These are phyloP conservation scores for Zygosaccharomyces rouxii DNA, from an alignment of 805 yeast genomes.

Conservation along the genomic window DNA sequence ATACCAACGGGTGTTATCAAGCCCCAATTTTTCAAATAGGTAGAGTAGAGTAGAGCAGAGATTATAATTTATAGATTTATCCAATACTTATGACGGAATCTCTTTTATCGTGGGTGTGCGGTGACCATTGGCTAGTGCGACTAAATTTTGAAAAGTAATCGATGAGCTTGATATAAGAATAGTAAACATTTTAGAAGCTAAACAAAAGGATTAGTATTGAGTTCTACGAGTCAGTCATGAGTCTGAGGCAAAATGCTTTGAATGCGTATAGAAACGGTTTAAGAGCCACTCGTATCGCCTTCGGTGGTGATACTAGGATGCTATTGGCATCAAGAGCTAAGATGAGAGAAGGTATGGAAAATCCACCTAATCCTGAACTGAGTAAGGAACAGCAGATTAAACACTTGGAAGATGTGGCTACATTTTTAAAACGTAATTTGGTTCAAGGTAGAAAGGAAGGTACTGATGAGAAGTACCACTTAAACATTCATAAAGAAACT, in stretches of 20 bases:
- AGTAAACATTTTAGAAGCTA: neutral
- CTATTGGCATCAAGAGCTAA: constrained; percentile 56
- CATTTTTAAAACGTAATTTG: constrained; percentile 65
- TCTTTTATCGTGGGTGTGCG: neutral
- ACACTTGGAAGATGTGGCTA: constrained; percentile 65
- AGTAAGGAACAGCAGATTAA: constrained; percentile 47
- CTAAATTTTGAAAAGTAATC: neutral
- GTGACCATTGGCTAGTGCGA: neutral
- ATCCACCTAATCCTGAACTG: constrained; percentile 46
- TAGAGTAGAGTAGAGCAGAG: neutral
- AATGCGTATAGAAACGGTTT: constrained; percentile 63
- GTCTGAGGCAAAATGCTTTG: constrained; percentile 29
- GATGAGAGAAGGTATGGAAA: constrained; percentile 47
- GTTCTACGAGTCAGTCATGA: constrained; percentile 2
- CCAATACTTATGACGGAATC: neutral
- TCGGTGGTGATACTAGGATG: constrained; percentile 42
- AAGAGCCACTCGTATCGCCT: constrained; percentile 62
- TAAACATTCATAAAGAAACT: constrained; percentile 74
- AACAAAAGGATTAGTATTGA: neutral
- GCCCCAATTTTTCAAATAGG: neutral
- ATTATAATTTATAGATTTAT: neutral
- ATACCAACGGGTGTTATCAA: neutral
- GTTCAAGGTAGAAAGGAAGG: constrained; percentile 69
- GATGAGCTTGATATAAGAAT: neutral
- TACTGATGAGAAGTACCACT: constrained; percentile 28